phyloP scores from a whole-genome alignment of 2,329 filamentous ascomycete species.

The Paraphoma chrysanthemicola region DNA sequence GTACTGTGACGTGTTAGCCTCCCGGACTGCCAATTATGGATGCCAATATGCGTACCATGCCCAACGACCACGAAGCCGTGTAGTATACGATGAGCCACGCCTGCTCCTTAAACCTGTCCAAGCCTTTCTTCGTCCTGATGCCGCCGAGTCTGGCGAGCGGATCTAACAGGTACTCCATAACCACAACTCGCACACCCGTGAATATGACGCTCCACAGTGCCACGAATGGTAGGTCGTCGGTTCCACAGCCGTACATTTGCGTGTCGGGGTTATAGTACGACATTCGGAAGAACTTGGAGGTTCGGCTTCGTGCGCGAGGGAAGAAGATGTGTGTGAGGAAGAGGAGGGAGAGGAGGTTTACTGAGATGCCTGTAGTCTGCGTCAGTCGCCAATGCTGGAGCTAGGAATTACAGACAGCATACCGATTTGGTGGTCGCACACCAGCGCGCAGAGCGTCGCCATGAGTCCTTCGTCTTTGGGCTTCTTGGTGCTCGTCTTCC shows the following conservation, averaged over 20 bases:
- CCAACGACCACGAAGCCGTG: slow-evolving; percentile 78
- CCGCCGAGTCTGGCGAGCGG: slow-evolving; percentile 78
- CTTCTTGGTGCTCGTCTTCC: slow-evolving; percentile 51
- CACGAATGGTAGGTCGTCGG: slow-evolving; percentile 81
- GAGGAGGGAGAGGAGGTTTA: slow-evolving; percentile 85
- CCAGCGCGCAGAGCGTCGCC: slow-evolving; percentile 69
- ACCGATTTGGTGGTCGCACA: slow-evolving; percentile 84
- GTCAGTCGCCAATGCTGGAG: slow-evolving; percentile 8
- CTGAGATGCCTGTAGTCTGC: slow-evolving; percentile 70
- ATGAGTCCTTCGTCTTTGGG: slow-evolving; percentile 68
- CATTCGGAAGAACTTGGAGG: slow-evolving; percentile 86
- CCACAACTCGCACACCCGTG: slow-evolving; percentile 81
- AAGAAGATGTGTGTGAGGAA: slow-evolving; percentile 83
- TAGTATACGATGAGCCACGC: slow-evolving; percentile 91
- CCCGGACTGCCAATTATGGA: not conserved
- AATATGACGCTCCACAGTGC: slow-evolving; percentile 81
- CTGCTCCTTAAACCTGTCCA: slow-evolving; percentile 90
- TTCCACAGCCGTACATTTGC: slow-evolving; percentile 76
- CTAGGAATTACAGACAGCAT: slow-evolving; percentile 44
- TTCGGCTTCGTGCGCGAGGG: slow-evolving; percentile 78
- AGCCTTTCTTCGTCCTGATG: slow-evolving; percentile 76
- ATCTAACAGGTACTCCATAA: slow-evolving; percentile 86
- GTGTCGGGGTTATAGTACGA: slow-evolving; percentile 78
- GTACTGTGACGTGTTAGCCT: slow-evolving; percentile 63
- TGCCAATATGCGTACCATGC: slow-evolving; percentile 67